Conservation (phyloP, 1,139 yeast genomes). For the Suhomyces anneliseae region DNA sequence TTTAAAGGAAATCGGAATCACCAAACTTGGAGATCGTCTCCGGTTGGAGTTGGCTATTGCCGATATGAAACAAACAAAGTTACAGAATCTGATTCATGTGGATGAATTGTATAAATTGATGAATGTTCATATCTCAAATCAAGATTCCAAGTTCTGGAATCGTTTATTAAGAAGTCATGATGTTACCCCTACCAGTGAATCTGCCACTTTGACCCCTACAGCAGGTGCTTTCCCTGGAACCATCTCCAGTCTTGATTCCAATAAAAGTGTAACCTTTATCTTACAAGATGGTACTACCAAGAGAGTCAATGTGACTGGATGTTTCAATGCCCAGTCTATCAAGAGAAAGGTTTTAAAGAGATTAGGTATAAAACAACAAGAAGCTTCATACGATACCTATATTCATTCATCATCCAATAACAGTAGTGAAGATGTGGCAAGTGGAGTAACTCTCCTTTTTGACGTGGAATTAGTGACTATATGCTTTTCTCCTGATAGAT, state of each 20-base stretch:
- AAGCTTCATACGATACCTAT: conserved; percentile 43
- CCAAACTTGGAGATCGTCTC: conserved; percentile 79
- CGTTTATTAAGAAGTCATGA: conserved; percentile 7
- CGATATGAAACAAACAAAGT: conserved; percentile 37
- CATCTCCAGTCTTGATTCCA: conserved; percentile 30
- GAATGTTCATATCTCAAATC: conserved; percentile 18
- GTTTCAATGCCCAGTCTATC: conserved; percentile 78
- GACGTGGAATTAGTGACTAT: conserved; percentile 83
- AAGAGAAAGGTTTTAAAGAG: conserved; percentile 68
- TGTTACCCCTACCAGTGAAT: conserved; percentile 13
- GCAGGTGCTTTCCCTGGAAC: conserved; percentile 4
- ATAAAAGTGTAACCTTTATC: conserved; percentile 60
- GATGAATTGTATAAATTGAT: conserved; percentile 30
- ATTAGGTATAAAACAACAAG: conserved; percentile 48
- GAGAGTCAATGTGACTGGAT: conserved; percentile 72
- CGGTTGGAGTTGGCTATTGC: conserved; percentile 57
- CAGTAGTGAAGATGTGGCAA: conserved; percentile 4
- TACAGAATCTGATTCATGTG: conserved; percentile 34
- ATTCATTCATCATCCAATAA: conserved; percentile 24
- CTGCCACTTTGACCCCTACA: conserved; percentile 18
- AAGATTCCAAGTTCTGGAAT: conserved; percentile 5
- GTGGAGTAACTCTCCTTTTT: conserved; percentile 51
- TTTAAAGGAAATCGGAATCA: conserved; percentile 72
- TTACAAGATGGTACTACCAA: conserved; percentile 75
- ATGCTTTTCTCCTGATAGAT: conserved; percentile 71